Conservation (phyloP, 2,329 filamentous ascomycete genomes). For the Alternaria gaisen region DNA sequence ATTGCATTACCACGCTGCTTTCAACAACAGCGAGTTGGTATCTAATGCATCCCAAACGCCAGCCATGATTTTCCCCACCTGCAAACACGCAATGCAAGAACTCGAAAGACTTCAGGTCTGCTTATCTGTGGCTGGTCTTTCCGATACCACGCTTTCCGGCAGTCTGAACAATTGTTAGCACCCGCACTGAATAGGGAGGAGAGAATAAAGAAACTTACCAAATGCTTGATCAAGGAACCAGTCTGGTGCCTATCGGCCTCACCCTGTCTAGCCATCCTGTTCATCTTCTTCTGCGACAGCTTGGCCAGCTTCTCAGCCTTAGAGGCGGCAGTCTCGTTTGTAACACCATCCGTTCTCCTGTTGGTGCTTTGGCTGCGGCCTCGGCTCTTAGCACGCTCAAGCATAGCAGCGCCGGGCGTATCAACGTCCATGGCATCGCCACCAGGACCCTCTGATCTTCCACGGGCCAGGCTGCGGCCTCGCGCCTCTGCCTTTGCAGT, state of each 20-base stretch:
- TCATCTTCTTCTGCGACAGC: slow-evolving; percentile 97
- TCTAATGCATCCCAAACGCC: slow-evolving; percentile 45
- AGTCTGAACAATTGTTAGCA: slow-evolving; percentile 62
- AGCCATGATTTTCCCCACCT: slow-evolving; percentile 38
- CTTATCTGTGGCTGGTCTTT: slow-evolving; percentile 72
- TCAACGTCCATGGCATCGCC: slow-evolving; percentile 78
- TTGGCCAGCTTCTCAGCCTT: slow-evolving; percentile 90
- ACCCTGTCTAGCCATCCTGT: slow-evolving; percentile 95
- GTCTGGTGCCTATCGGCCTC: slow-evolving; percentile 92
- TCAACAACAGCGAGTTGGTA: slow-evolving; percentile 36
- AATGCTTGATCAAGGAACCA: slow-evolving; percentile 84
- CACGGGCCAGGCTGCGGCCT: slow-evolving; percentile 74
- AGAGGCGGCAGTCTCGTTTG: slow-evolving; percentile 69
- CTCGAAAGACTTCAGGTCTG: slow-evolving; percentile 11
- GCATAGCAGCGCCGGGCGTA: slow-evolving; percentile 47
- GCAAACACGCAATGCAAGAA: slow-evolving; percentile 23
- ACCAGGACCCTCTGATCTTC: slow-evolving; percentile 60
- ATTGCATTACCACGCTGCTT: slow-evolving; percentile 33
- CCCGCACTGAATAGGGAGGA: not conserved
- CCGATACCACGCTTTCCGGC: slow-evolving; percentile 93
- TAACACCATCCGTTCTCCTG: slow-evolving; percentile 79
- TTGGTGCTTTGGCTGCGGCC: slow-evolving; percentile 71
- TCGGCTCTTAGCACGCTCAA: slow-evolving; percentile 73
- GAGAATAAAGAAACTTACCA: slow-evolving; percentile 69
- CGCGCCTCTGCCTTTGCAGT: slow-evolving; percentile 69